phyloP scores from a whole-genome alignment of 2,329 filamentous ascomycete genomes.

The Ophiostoma angusticollis region DNA sequence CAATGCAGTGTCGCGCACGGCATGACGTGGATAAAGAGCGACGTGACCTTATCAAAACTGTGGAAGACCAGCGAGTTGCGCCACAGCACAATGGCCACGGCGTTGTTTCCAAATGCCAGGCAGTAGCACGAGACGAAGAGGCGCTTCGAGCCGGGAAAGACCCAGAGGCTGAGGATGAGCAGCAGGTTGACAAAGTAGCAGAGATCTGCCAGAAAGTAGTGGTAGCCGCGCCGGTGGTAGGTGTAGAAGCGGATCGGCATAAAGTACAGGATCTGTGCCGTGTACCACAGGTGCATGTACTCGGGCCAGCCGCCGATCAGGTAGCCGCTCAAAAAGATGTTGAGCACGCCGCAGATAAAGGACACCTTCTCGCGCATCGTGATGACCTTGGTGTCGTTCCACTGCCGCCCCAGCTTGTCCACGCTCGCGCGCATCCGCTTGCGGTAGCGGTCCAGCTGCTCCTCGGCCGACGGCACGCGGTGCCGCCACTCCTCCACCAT shows the following conservation, averaged over 20 bases:
- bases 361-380: conserved; percentile 86
- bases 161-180: conserved; percentile 70
- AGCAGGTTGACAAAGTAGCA: conserved; percentile 98
- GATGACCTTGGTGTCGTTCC: conserved; percentile 82
- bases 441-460: conserved; percentile 83
- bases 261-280: conserved; percentile 75
- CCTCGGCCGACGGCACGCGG: conserved; percentile 73
- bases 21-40: conserved; percentile 99
- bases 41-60: conserved; percentile 94
- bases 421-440: conserved; percentile 78
- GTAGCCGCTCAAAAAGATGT: conserved; percentile 94
- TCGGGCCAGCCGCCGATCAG: conserved; percentile 76
- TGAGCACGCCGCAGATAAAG: conserved; percentile 91
- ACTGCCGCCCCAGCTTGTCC: conserved; percentile 72
- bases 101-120: conserved; percentile 90
- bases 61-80: conserved; percentile 97
- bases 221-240: conserved; percentile 83
- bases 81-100: conserved; percentile 97
- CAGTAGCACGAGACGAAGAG: conserved; percentile 89
- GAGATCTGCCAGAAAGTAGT: conserved; percentile 93
- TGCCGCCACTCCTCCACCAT: conserved; percentile 90
- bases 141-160: conserved; percentile 79
- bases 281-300: conserved; percentile 89
- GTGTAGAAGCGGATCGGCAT: conserved; percentile 92
- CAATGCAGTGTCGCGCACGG: conserved; percentile 88